Evolutionary conservation across 192 early-diverging fungal genomes (phyloP), one percentile per base, ranked within the genome.

Genomic region (Backusella westeae): DNA sequence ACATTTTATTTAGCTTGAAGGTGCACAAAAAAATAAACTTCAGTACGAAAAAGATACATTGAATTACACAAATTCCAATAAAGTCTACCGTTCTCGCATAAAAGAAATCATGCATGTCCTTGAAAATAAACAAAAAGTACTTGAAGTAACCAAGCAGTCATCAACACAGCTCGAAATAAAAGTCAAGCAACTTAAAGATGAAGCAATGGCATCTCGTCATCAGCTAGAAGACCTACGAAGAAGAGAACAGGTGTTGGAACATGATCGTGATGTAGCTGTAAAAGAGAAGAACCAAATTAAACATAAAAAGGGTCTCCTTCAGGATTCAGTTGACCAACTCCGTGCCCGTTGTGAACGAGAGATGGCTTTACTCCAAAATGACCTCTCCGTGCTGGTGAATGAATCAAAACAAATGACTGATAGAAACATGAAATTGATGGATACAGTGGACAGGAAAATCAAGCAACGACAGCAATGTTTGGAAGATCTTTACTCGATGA

Each of bases 41-140:
- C 36, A 52, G 52, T 71, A 68, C 56, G 80, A 77, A 41, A 23
- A 34, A 32, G 69, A 70, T 35, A 53, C 59, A 19, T 14, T 65
- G 23, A 36, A 69, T 10, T 75, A 75, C 67, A 69, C 72, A 67
- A 59, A 77, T 29, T 75, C 73, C 6, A 81, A 81, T 67, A 73
- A 68, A 36, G 12, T 46, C 14, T 75, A 69, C 67, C 67, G 80
- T 19, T 39, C 52, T 26, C 65, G 71, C 36, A 78, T 81, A 36
- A 77, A 77, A 46, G 52, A 78, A 68, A 46, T 81, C 32, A 81
- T 81, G 80, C 67, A 81, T 67, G 29, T 75, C 8, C 56, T 81
- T 41, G 80, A 81, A 59, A 56, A 68, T 23, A 81, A 81, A 70
- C 73, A 81, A 44, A 67, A 72, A 42, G 46, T 75, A 19, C 36